phyloP scores from a whole-genome alignment of 2,329 filamentous ascomycete genomes.

The Aspergillus tamarii region DNA sequence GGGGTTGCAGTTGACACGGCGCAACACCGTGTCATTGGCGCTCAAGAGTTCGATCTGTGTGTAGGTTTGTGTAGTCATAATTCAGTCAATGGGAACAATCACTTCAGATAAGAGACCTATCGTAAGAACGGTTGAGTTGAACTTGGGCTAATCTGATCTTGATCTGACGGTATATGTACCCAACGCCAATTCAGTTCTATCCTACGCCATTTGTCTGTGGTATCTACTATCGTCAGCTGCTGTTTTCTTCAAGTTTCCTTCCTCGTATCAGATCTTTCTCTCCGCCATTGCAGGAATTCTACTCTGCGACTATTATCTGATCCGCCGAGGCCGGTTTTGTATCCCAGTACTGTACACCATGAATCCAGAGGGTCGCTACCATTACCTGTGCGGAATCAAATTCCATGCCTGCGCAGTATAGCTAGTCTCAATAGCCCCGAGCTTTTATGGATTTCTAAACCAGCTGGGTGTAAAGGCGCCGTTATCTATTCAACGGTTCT shows the following conservation, averaged over 20 bases:
- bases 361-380: constrained; percentile 32
- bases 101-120: neutral
- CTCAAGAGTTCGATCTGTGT: constrained; percentile 51
- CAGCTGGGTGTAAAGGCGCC: constrained; percentile 42
- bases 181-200: constrained; percentile 22
- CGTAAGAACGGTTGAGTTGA: neutral
- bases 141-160: neutral
- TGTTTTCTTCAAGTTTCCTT: constrained; percentile 46
- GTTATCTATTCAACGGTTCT: constrained; percentile 46
- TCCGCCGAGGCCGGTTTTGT: constrained; percentile 39
- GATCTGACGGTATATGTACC: neutral
- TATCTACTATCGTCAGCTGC: constrained; percentile 38
- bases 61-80: constrained; percentile 10
- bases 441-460: constrained; percentile 48
- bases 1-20: constrained; percentile 48
- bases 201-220: constrained; percentile 44
- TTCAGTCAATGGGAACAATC: neutral
- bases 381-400: constrained; percentile 42
- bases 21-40: constrained; percentile 49
- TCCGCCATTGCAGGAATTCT: constrained; percentile 48
- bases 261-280: constrained; percentile 46
- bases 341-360: constrained; percentile 42
- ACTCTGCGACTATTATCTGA: constrained; percentile 48
- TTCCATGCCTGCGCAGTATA: constrained; percentile 39
- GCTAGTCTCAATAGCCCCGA: constrained; percentile 42